Evolutionary conservation across 2,329 filamentous ascomycete species (phyloP).

Genomic region (Apiospora koreana): DNA sequence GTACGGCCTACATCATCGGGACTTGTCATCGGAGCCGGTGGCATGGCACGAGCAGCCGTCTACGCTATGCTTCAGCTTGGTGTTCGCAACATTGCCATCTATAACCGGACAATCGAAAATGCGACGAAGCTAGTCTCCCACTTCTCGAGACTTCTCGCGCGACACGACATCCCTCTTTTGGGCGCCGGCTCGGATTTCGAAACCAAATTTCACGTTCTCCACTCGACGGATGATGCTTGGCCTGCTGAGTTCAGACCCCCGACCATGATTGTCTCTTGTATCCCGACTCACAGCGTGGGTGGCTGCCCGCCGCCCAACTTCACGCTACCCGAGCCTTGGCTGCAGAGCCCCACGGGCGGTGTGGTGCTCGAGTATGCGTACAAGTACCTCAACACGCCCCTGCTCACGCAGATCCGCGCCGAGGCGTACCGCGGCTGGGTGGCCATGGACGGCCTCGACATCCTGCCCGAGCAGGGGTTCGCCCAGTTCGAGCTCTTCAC

Average conservation of each 20-base stretch:
- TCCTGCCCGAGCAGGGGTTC: conserved; percentile 77
- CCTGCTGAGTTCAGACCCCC: conserved; percentile 63
- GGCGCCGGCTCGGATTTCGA: conserved; percentile 37
- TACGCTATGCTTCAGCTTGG: conserved; percentile 79
- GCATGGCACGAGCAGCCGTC: conserved; percentile 77
- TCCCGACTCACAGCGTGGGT: conserved; percentile 69
- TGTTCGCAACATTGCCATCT: conserved; percentile 73
- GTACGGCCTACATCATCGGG: conserved; percentile 57
- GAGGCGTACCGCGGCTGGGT: conserved; percentile 68
- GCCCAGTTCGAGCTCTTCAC: conserved; percentile 83
- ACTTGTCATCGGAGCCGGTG: conserved; percentile 66
- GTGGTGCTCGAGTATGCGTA: conserved; percentile 77
- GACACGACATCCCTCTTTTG: conserved; percentile 43
- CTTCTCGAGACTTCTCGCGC: conserved; percentile 60
- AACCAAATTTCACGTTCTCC: conserved; percentile 58
- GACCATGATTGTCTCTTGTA: conserved; percentile 75
- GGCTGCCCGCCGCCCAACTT: conserved; percentile 68
- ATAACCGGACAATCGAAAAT: conserved; percentile 69
- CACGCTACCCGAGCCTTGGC: conserved; percentile 68
- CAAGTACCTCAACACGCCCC: conserved; percentile 70
- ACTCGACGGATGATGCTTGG: conserved; percentile 62
- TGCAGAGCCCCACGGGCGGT: conserved; percentile 71
- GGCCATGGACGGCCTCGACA: conserved; percentile 72
- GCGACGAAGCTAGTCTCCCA: conserved; percentile 68
- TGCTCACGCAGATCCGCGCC: conserved; percentile 67